Evolutionary conservation across 2,329 filamentous ascomycete genomes (phyloP).

Genomic region (Gnomoniopsis smithogilvyi): DNA sequence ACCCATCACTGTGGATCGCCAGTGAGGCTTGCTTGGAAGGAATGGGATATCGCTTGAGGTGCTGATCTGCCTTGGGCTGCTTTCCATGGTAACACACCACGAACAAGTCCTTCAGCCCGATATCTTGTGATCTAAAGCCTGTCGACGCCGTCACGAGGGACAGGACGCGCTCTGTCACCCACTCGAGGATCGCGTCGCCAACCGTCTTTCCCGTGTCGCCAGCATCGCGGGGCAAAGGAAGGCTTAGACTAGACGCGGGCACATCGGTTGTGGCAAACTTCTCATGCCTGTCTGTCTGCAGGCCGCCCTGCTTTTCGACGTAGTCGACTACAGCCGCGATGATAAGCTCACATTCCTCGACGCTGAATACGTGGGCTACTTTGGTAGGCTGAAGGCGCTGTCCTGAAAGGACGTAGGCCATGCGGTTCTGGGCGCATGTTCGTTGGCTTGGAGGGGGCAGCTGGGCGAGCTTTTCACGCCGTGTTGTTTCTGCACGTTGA

Average conservation of each 20-base stretch:
- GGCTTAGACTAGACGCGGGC: conserved; percentile 10
- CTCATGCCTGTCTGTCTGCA: conserved; percentile 13
- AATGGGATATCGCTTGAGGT: not conserved
- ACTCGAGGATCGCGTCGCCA: not conserved
- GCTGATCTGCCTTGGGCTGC: not conserved
- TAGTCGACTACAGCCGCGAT: conserved; percentile 11
- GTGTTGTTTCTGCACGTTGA: conserved; percentile 12
- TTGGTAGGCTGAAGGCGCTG: conserved; percentile 14
- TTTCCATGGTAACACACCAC: conserved; percentile 11
- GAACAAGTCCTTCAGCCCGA: conserved; percentile 15
- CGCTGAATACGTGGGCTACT: not conserved
- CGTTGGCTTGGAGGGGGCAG: conserved; percentile 6
- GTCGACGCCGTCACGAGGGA: conserved; percentile 1
- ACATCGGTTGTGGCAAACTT: conserved; percentile 17
- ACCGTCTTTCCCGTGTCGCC: not conserved
- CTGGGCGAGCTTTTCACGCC: conserved; percentile 12
- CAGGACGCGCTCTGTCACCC: conserved; percentile 5
- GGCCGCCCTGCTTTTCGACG: conserved; percentile 6
- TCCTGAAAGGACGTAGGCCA: conserved; percentile 12
- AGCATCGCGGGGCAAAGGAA: not conserved
- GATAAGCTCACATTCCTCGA: conserved; percentile 6
- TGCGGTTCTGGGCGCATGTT: conserved; percentile 14
- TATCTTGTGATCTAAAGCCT: conserved; percentile 8
- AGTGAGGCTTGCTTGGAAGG: conserved; percentile 17
- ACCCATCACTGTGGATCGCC: conserved; percentile 14